Percentiles rank a stretch among this genome's conserved stretches.
Evolutionary conservation across 306 rosid genomes (phyloP).

Genomic region (Quercus wislizeni): DNA sequence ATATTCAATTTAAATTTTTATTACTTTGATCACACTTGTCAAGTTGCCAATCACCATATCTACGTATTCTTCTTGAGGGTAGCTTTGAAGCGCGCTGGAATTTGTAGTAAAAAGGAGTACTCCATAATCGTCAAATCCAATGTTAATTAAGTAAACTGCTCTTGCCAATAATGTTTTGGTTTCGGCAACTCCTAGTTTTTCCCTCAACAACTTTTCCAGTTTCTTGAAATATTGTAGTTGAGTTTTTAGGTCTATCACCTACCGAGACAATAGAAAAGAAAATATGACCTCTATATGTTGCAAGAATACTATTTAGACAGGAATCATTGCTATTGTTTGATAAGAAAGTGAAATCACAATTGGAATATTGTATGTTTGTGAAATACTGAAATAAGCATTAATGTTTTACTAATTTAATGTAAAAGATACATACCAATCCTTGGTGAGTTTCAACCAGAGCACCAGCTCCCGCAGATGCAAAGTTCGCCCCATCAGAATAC

Average conservation of each 20-base stretch:
- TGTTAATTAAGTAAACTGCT: conserved; percentile 31
- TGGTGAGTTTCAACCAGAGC: conserved; percentile 39
- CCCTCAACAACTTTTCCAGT: conserved; percentile 21
- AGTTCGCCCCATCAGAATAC: conserved; percentile 43
- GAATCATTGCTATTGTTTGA: neutral
- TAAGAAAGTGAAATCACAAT: too few species aligned
- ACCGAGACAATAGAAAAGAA: neutral
- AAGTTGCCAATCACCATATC: conserved; percentile 34
- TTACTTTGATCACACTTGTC: conserved; percentile 31
- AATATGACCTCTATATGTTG: neutral
- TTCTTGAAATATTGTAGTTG: conserved; percentile 43
- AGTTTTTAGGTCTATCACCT: conserved; percentile 24
- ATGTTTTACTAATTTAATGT: neutral
- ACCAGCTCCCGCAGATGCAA: conserved; percentile 67
- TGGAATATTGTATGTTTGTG: too few species aligned
- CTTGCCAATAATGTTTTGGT: conserved; percentile 27
- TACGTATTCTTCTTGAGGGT: conserved; percentile 8
- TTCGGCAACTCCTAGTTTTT: conserved; percentile 31
- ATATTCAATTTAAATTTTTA: neutral
- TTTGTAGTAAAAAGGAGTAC: neutral
- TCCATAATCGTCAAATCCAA: conserved; percentile 36
- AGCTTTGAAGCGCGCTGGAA: neutral
- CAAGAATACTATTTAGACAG: neutral
- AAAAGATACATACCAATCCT: conserved; percentile 26
- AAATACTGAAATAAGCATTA: neutral